Evolutionary conservation across 2,329 filamentous ascomycete species (phyloP), one percentile per base, ranked within the genome.

Genomic region (Colletotrichum echinochloae): DNA sequence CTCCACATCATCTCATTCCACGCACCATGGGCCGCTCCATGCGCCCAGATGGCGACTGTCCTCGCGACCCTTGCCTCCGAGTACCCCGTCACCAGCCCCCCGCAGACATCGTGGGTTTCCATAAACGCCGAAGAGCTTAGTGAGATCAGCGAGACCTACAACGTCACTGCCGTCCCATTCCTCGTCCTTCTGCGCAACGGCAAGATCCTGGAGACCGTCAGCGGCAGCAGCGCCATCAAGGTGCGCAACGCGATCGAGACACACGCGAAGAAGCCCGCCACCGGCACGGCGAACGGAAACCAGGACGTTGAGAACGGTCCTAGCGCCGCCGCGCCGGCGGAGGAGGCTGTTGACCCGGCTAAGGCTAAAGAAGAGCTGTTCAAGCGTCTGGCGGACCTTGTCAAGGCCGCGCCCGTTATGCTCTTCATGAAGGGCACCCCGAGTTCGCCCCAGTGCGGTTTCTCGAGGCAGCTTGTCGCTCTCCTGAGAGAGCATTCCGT

Each of bases 351-450:
- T 12, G 79, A 81, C 54, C 75, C 78, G 11, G 77, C 76, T 23
- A 87, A 90, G 80, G 87, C 88, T 60, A 95, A 95, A 83, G 94
- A 98, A 80, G 94, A 97, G 74, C 84, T 99, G 64, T 91, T 94
- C 81, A 91, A 92, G 80, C 88, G 95, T 39, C 85, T 99, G 46
- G 88, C 83, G 26, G 93, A 97, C 75, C 87, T 99, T 44, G 95
- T 98, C 74, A 97, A 95, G 84, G 96, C 96, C 6, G 95, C 96
- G 39, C 94, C 95, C 0, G 95, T 99, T 39, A 99, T 99, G 96
- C 86, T 99, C 35, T 99, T 99, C 82, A 97, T 97, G 94, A 97
- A 97, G 84, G 95, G 94, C n/a, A 97, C 94, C 3, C 94, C 94
- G 0, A 93, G 91, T 74, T 88, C 90, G 39, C 94, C 94, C 1